A percentile compares a stretch with the other conserved stretches of the same genome.
These are phyloP conservation scores for Bruguiera gymnorhiza DNA, from an alignment of 345 rosid genomes.

Conservation along the genomic window DNA sequence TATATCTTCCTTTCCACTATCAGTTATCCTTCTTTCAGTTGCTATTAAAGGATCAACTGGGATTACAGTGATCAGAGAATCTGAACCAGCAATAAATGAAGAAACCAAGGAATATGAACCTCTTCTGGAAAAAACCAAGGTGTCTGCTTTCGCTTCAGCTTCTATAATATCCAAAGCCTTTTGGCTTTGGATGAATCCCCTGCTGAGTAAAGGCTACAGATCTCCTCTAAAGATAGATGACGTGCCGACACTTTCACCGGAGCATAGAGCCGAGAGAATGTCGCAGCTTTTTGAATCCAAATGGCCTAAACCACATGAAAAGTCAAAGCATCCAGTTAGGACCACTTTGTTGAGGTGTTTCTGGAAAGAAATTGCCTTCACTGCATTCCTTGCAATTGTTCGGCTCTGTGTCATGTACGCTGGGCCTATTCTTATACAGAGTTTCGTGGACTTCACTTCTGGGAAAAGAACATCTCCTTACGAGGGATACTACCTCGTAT, in stretches of 20 bases:
- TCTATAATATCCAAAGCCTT: conserved; percentile 57
- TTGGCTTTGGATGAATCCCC: conserved; percentile 94
- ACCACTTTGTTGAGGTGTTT: conserved; percentile 69
- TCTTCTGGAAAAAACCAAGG: conserved; percentile 41
- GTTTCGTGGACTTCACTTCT: conserved; percentile 74
- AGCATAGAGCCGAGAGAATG: conserved; percentile 78
- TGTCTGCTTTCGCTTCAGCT: conserved; percentile 69
- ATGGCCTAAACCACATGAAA: conserved; percentile 78
- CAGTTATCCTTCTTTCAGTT: conserved; percentile 44
- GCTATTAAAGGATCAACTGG: conserved; percentile 79
- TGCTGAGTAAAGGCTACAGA: conserved; percentile 68
- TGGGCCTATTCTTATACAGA: conserved; percentile 79
- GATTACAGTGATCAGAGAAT: conserved; percentile 27
- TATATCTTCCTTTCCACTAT: conserved; percentile 48
- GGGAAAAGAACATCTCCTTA: conserved; percentile 68
- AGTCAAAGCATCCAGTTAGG: conserved; percentile 57
- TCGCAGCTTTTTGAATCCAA: conserved; percentile 50
- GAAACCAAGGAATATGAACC: conserved; percentile 34
- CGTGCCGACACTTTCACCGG: conserved; percentile 70
- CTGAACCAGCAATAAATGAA: conserved; percentile 27
- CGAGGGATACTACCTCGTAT: conserved; percentile 80
- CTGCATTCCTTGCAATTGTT: conserved; percentile 70
- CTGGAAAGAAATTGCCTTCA: conserved; percentile 70
- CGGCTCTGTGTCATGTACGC: conserved; percentile 72
- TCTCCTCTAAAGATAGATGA: conserved; percentile 70